These are phyloP conservation scores for Rhododendron griersonianum DNA, from an alignment of 148 eudicot species.

Conservation along the genomic window DNA sequence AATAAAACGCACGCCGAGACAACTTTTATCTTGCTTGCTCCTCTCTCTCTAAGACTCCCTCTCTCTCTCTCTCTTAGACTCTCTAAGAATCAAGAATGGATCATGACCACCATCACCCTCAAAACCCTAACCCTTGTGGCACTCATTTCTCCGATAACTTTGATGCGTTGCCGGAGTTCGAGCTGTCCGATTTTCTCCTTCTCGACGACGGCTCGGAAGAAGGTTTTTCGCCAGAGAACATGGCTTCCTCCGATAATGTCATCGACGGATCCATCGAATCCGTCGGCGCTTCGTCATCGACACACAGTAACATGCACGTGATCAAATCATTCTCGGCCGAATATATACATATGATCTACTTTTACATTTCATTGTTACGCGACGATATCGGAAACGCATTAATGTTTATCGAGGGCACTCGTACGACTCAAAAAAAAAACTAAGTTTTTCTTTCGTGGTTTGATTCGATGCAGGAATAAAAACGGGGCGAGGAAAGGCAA, in stretches of 20 bases:
- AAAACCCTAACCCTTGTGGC: background rate
- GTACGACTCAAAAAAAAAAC: background rate
- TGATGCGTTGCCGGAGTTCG: background rate
- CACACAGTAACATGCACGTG: constrained; percentile 3
- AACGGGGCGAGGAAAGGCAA: background rate
- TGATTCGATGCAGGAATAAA: background rate
- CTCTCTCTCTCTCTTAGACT: background rate
- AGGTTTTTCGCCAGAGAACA: background rate
- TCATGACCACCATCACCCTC: background rate
- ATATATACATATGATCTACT: too few relatives aligned
- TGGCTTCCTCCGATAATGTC: background rate
- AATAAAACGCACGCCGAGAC: background rate
- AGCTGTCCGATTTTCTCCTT: background rate
- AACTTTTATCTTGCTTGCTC: background rate
- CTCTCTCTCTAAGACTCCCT: background rate
- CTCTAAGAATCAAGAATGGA: background rate
- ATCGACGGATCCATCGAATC: background rate
- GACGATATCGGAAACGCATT: too few relatives aligned
- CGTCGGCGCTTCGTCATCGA: background rate
- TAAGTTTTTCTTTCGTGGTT: background rate
- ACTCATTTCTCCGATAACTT: background rate
- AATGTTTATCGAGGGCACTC: too few relatives aligned
- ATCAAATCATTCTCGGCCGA: background rate
- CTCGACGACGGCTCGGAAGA: background rate
- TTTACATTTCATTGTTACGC: background rate